Conservation (phyloP, 2,329 filamentous ascomycete species). For the Stachybotrys chlorohalonatus region DNA sequence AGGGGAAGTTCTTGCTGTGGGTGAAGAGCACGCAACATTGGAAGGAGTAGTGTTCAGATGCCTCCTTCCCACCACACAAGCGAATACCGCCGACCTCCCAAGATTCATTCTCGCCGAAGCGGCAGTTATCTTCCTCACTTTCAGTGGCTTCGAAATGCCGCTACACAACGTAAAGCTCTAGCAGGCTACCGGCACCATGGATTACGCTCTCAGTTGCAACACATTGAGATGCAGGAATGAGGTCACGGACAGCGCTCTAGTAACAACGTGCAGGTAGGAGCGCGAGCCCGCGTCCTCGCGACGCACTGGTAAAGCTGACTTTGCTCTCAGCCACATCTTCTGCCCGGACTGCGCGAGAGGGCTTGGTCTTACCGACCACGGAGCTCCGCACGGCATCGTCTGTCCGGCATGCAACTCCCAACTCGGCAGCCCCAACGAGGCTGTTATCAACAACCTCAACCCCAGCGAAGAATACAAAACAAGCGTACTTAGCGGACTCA, state of each 20-base stretch:
- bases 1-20: no score
- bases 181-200: conserved; percentile 41
- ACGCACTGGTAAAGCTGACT: conserved; percentile 2
- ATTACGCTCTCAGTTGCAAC: conserved; percentile 71
- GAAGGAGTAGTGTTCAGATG: no score
- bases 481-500: conserved; percentile 73
- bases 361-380: conserved; percentile 47
- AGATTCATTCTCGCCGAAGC: no score
- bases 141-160: no score
- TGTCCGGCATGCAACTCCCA: conserved; percentile 71
- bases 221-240: conserved; percentile 64
- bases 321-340: conserved; percentile 63
- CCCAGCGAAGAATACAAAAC: conserved; percentile 87
- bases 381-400: conserved; percentile 24
- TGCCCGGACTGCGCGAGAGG: conserved; percentile 64
- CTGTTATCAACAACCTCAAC: conserved; percentile 60
- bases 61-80: no score
- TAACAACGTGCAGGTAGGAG: conserved; percentile 76
- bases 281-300: not conserved
- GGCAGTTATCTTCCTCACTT: no score
- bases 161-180: no score
- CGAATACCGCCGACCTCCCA: no score
- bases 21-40: no score
- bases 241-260: conserved; percentile 63
- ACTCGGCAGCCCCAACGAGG: conserved; percentile 66